These are phyloP conservation scores for Myochromella boudieri DNA, from an alignment of 768 basidiomycete genomes.

Conservation along the genomic window DNA sequence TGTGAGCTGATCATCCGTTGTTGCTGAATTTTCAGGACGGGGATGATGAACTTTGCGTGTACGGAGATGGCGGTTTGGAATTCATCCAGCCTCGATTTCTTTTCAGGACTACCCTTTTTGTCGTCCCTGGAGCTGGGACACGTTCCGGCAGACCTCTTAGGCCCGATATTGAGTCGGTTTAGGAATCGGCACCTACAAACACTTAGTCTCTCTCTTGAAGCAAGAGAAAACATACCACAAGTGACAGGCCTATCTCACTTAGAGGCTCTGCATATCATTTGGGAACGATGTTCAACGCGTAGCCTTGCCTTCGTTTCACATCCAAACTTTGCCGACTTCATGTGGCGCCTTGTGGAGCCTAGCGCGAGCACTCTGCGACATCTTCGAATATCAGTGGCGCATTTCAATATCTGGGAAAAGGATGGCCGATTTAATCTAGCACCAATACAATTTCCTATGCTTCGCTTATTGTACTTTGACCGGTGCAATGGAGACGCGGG, in stretches of 20 bases:
- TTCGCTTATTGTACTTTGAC: not conserved
- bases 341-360: not conserved
- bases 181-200: not conserved
- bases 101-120: not conserved
- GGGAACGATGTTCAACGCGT: not conserved
- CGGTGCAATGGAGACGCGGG: not conserved
- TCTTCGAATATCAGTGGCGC: not conserved
- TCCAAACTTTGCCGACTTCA: not conserved
- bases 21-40: not conserved
- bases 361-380: not conserved
- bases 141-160: not conserved
- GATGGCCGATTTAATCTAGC: not conserved
- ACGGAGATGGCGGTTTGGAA: not conserved
- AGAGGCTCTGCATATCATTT: not conserved
- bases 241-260: not conserved
- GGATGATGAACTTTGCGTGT: not conserved
- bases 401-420: not conserved
- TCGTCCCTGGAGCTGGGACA: slow-evolving; percentile 2
- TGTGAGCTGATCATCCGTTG: not conserved
- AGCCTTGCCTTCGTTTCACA: not conserved
- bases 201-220: slow-evolving; percentile 3
- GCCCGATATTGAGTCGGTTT: not conserved
- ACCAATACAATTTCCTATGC: not conserved
- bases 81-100: not conserved
- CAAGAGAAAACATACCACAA: not conserved